A percentile compares a stretch with the other conserved stretches of the same genome.
phyloP scores from a whole-genome alignment of 2,329 filamentous ascomycete genomes.

The Onygenales sp. region DNA sequence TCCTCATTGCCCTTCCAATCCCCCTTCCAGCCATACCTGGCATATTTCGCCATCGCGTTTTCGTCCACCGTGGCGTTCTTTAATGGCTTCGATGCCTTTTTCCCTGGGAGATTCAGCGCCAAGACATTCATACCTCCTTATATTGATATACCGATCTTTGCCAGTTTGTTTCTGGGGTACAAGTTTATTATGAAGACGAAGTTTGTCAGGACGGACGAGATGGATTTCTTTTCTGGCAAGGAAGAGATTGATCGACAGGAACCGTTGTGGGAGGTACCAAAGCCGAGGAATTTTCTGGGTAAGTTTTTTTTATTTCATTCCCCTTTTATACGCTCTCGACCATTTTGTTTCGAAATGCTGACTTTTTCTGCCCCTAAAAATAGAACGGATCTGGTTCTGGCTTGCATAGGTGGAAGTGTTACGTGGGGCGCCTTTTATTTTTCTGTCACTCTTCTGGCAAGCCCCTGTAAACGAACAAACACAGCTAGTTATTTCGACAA shows the following conservation, averaged over 20 bases:
- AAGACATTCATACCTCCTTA: constrained; percentile 14
- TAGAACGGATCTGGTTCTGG: constrained; percentile 27
- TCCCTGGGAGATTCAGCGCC: constrained; percentile 12
- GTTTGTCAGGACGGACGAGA: constrained; percentile 11
- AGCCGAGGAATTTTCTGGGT: constrained; percentile 22
- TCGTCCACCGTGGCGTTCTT: constrained; percentile 51
- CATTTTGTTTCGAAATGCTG: neutral
- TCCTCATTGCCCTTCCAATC: constrained; percentile 57
- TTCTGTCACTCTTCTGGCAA: no score
- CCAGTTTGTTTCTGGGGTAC: constrained; percentile 11
- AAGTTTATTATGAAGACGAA: constrained; percentile 8
- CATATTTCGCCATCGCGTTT: constrained; percentile 49
- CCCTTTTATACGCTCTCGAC: neutral
- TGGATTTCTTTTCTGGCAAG: constrained; percentile 28
- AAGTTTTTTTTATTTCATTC: neutral
- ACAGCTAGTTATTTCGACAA: no score
- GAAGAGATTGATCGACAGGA: constrained; percentile 17
- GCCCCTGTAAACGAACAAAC: no score
- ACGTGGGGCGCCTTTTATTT: no score
- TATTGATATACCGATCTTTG: constrained; percentile 15
- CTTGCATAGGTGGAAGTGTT: constrained; percentile 8
- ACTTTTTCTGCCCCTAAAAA: no score
- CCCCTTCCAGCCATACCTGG: constrained; percentile 56
- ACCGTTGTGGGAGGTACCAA: constrained; percentile 20
- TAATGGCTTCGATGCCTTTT: constrained; percentile 46